A percentile compares a stretch with the other conserved stretches of the same genome.
phyloP scores from a whole-genome alignment of 106 monocot species.

The Triglochin maritima region DNA sequence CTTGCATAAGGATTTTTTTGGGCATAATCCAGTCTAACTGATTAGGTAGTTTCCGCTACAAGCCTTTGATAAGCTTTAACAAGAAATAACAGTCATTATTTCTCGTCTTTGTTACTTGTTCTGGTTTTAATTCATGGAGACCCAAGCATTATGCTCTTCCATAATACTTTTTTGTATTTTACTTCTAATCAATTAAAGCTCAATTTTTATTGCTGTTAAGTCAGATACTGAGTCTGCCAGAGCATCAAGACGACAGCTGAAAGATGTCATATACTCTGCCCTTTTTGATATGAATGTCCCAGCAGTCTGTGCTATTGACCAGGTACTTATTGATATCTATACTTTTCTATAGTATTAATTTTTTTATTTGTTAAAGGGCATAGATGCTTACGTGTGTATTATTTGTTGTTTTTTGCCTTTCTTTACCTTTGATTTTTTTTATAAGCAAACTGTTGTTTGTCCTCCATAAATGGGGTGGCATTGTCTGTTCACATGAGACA shows the following conservation, averaged over 20 bases:
- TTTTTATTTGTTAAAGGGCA: too few relatives aligned
- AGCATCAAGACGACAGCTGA: constrained; percentile 80
- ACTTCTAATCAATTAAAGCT: neutral
- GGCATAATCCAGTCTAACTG: too few relatives aligned
- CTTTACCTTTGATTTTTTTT: too few relatives aligned
- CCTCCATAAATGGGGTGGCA: too few relatives aligned
- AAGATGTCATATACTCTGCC: constrained; percentile 59
- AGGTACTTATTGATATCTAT: constrained; percentile 26
- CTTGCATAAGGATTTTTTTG: too few relatives aligned
- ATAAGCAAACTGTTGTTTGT: too few relatives aligned
- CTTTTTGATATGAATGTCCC: constrained; percentile 93
- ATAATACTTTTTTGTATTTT: neutral
- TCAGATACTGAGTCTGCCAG: constrained; percentile 88
- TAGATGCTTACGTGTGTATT: too few relatives aligned
- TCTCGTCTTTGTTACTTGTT: neutral
- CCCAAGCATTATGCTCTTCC: neutral
- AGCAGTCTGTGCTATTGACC: constrained; percentile 88
- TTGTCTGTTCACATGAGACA: too few relatives aligned
- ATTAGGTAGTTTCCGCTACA: too few relatives aligned
- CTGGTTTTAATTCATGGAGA: neutral
- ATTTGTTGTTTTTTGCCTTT: too few relatives aligned
- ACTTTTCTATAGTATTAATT: too few relatives aligned
- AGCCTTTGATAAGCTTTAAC: too few relatives aligned
- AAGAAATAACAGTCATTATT: neutral
- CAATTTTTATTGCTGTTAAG: constrained; percentile 3